A percentile compares a stretch with the other conserved stretches of the same genome.
These are phyloP conservation scores for Singerocomus inundabilis DNA, from an alignment of 1,284 basidiomycete genomes.

Conservation along the genomic window DNA sequence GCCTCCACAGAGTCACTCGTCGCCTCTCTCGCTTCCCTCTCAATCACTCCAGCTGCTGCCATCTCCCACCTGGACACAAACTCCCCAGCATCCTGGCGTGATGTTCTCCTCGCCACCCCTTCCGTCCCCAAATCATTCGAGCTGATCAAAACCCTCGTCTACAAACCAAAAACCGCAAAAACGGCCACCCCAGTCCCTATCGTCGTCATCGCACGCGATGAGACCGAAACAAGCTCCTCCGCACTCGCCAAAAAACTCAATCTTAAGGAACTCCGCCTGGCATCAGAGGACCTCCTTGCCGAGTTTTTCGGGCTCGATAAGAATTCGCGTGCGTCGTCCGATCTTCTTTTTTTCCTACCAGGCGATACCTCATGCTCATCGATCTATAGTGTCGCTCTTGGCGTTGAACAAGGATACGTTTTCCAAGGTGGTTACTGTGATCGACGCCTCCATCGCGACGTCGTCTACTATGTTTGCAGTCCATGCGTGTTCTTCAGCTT, in stretches of 20 bases:
- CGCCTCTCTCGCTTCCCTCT: constrained; percentile 46
- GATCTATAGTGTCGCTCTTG: constrained; percentile 69
- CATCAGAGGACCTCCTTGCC: constrained; percentile 83
- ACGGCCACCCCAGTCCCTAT: constrained; percentile 81
- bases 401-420: constrained; percentile 70
- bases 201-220: constrained; percentile 82
- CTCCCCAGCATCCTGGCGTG: constrained; percentile 69
- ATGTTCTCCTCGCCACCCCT: constrained; percentile 50
- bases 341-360: background rate
- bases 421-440: constrained; percentile 72
- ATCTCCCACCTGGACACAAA: constrained; percentile 54
- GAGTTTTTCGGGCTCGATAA: constrained; percentile 87
- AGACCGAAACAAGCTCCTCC: constrained; percentile 75
- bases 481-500: constrained; percentile 68
- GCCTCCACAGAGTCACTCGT: constrained; percentile 17
- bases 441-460: constrained; percentile 75
- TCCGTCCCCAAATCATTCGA: constrained; percentile 60
- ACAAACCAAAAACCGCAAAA: constrained; percentile 92
- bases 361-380: background rate
- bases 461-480: constrained; percentile 68
- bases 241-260: constrained; percentile 81
- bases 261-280: constrained; percentile 87
- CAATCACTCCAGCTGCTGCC: constrained; percentile 51
- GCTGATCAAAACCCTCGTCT: constrained; percentile 81
- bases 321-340: constrained; percentile 68